phyloP scores from a whole-genome alignment of 805 yeast species.

The Kazachstania africana region DNA sequence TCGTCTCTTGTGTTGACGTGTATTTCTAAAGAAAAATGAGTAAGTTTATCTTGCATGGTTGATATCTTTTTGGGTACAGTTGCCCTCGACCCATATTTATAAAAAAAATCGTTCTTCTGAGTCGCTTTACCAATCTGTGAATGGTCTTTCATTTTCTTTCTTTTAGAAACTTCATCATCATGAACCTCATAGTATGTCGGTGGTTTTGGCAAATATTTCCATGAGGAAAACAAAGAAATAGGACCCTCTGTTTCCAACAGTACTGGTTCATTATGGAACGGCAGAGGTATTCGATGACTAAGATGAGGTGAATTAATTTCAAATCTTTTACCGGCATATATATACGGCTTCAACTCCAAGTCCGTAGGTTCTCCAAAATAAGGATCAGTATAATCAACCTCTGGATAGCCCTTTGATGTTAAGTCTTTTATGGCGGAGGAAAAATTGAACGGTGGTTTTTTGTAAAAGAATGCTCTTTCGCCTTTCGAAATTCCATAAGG shows the following conservation, averaged over 20 bases:
- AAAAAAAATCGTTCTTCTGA: conserved; percentile 12
- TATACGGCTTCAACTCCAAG: conserved; percentile 40
- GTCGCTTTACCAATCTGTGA: conserved; percentile 47
- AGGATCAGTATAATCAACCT: conserved; percentile 50
- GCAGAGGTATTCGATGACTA: conserved; percentile 22
- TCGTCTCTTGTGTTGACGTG: conserved; percentile 46
- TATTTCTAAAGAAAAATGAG: conserved; percentile 55
- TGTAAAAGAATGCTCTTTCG: conserved; percentile 4
- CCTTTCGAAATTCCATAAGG: conserved; percentile 1
- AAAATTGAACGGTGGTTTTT: conserved; percentile 13
- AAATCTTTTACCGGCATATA: conserved; percentile 58
- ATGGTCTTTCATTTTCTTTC: conserved; percentile 5
- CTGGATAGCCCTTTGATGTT: conserved; percentile 36
- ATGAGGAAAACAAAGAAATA: conserved; percentile 10
- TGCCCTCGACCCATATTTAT: conserved; percentile 4
- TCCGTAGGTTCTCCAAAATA: conserved; percentile 45
- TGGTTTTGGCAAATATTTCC: conserved; percentile 39
- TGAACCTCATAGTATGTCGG: conserved; percentile 35
- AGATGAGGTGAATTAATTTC: conserved; percentile 32
- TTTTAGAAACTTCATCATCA: conserved; percentile 2
- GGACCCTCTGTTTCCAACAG: conserved; percentile 2
- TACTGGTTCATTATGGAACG: conserved; percentile 13
- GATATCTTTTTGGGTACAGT: conserved; percentile 24
- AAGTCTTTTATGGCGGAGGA: conserved; percentile 35
- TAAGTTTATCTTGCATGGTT: conserved; percentile 36